Base-by-base conservation (phyloP, 2,329 filamentous ascomycete genomes). In the Ophiostoma triangulosporum region DNA sequence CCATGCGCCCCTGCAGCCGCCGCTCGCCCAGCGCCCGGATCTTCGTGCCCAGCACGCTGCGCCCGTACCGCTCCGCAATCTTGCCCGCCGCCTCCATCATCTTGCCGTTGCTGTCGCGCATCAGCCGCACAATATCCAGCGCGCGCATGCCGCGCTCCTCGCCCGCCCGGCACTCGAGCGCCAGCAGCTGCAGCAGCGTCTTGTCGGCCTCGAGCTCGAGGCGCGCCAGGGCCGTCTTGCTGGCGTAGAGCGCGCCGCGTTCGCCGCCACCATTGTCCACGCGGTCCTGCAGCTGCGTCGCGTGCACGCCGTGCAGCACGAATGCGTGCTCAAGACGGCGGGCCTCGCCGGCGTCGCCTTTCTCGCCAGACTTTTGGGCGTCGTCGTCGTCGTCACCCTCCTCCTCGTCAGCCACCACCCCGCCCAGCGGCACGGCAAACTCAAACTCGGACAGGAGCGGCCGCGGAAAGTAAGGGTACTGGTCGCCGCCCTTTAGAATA, bases 61-160 rank as follows among this genome's bases (percentile, higher is more conserved):
- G 75, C 9, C 86, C 86, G 70, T 94, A 98, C 61, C 91, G 75
- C 64, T 85, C 80, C 8, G 93, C 93, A 50, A 98, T 80, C 75
- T 94, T 95, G 54, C 82, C 80, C 1, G 93, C 93, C 4, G 91
- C 86, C 66, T 96, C 89, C 55, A 95, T 69, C 87, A 96, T 96
- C 66, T 86, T 84, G 17, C 91, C 91, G 56, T 80, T 86, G 46
- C 81, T 75, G 69, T 97, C 90, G 45, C 78, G 78, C 83, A 98
- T 86, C 62, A 98, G 73, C 57, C 78, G 75, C 29, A 95, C 93
- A 62, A 97, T 78, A 69, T 98, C 94, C 33, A 98, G 72, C 0
- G 91, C 91, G 60, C 91, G 88, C 88, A 96, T 96, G 6, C 90
- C 91, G 29, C 86, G 77, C 58, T 97, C 90, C 66, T 98, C 93